Percentiles rank a stretch among this genome's conserved stretches.
These are phyloP conservation scores for Dimocarpus longan DNA, from an alignment of 345 rosid genomes.

Conservation along the genomic window DNA sequence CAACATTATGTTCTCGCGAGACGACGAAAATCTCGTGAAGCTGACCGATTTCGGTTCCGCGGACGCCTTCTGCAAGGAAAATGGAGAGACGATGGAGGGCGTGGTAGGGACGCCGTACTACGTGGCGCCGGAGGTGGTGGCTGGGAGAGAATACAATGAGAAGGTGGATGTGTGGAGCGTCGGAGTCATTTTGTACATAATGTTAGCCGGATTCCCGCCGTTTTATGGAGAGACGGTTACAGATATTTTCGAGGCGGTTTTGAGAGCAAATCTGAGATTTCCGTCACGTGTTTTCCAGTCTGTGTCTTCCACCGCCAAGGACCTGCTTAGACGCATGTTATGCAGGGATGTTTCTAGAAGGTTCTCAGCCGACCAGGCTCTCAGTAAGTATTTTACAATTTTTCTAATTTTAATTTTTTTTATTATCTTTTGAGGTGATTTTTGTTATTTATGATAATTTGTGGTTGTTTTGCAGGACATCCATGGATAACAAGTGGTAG, in stretches of 20 bases:
- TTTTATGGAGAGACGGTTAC: slow-evolving; percentile 51
- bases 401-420: background rate
- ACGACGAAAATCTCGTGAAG: slow-evolving; percentile 24
- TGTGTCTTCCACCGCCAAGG: slow-evolving; percentile 51
- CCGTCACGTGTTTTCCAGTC: slow-evolving; percentile 42
- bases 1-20: slow-evolving; percentile 47
- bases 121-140: slow-evolving; percentile 66
- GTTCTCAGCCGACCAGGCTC: slow-evolving; percentile 59
- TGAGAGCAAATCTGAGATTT: slow-evolving; percentile 60
- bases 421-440: background rate
- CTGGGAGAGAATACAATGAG: slow-evolving; percentile 53
- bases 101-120: slow-evolving; percentile 74
- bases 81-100: slow-evolving; percentile 32
- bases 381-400: slow-evolving; percentile 37
- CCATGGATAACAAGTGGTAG: slow-evolving; percentile 33
- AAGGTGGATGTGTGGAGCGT: slow-evolving; percentile 74
- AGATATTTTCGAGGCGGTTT: slow-evolving; percentile 58
- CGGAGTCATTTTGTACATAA: slow-evolving; percentile 56
- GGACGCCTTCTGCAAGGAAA: slow-evolving; percentile 25
- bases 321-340: slow-evolving; percentile 56
- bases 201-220: slow-evolving; percentile 68
- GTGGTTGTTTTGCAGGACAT: slow-evolving; percentile 34
- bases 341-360: slow-evolving; percentile 61
- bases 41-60: slow-evolving; percentile 31
- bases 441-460: background rate